Conservation (phyloP, 495 filamentous ascomycete genomes). For the Aspergillus conjunctus region DNA sequence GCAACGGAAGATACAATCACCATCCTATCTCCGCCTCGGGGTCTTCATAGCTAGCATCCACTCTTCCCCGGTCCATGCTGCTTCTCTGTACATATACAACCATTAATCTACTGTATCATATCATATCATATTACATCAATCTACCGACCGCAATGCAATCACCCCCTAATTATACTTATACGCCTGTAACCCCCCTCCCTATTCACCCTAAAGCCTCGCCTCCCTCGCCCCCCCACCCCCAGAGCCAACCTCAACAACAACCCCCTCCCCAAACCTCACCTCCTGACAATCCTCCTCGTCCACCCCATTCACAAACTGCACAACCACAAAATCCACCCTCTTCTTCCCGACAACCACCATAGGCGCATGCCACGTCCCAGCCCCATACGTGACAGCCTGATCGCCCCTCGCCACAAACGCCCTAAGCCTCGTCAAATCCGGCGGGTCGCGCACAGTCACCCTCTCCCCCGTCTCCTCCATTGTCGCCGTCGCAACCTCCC, state of each 20-base stretch:
- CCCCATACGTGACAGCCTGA: constrained; percentile 88
- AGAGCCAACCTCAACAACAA: constrained; percentile 41
- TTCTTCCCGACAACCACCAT: constrained; percentile 82
- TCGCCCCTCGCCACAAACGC: constrained; percentile 80
- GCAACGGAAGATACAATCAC: constrained; percentile 3
- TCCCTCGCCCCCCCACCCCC: constrained; percentile 37
- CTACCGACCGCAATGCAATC: too few species aligned
- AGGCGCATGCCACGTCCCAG: constrained; percentile 95
- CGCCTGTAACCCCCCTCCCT: background rate
- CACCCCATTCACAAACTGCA: constrained; percentile 86
- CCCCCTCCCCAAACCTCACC: constrained; percentile 55
- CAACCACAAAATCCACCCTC: constrained; percentile 79
- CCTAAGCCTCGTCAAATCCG: constrained; percentile 68
- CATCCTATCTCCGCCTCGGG: background rate
- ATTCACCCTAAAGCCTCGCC: constrained; percentile 27
- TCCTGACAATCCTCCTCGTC: constrained; percentile 89
- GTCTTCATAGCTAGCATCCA: background rate
- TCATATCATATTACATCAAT: too few species aligned
- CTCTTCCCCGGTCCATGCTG: too few species aligned
- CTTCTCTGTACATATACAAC: too few species aligned
- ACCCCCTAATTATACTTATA: too few species aligned
- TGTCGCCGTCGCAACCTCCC: constrained; percentile 36
- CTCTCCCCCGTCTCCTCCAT: constrained; percentile 35
- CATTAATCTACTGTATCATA: too few species aligned
- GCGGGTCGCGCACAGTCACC: constrained; percentile 58